Evolutionary conservation across 1,284 basidiomycete genomes (phyloP).

Genomic region (Ceratobasidium theobromae): DNA sequence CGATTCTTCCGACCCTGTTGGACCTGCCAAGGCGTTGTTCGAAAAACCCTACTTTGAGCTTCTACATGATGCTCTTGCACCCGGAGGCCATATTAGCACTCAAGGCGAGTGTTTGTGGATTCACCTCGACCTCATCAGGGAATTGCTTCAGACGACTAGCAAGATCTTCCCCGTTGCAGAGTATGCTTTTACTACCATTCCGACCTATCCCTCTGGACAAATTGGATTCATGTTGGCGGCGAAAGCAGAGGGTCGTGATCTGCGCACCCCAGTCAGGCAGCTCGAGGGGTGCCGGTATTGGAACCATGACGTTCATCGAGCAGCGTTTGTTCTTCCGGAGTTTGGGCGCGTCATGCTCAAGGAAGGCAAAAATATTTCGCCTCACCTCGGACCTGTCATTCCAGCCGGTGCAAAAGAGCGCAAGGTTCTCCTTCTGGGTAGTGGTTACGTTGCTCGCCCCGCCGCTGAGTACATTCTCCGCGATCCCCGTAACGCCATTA

Average conservation of each 20-base stretch:
- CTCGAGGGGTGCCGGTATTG: slow-evolving; percentile 83
- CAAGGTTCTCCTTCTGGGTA: slow-evolving; percentile 90
- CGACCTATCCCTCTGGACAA: slow-evolving; percentile 96
- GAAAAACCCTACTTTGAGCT: slow-evolving; percentile 97
- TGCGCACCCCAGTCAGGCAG: slow-evolving; percentile 69
- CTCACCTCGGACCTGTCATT: slow-evolving; percentile 62
- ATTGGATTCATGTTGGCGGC: slow-evolving; percentile 95
- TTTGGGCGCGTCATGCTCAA: slow-evolving; percentile 79
- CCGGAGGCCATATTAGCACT: slow-evolving; percentile 92
- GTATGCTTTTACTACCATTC: slow-evolving; percentile 96
- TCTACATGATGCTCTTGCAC: slow-evolving; percentile 84
- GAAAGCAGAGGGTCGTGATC: slow-evolving; percentile 69
- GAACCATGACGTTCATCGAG: slow-evolving; percentile 77
- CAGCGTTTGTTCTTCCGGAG: slow-evolving; percentile 89
- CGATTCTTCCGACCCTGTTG: slow-evolving; percentile 98
- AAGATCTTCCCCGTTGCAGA: slow-evolving; percentile 82
- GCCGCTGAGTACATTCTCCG: slow-evolving; percentile 92
- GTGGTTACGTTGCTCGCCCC: slow-evolving; percentile 92
- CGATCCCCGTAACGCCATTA: slow-evolving; percentile 80
- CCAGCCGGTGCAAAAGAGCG: slow-evolving; percentile 49
- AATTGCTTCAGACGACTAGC: slow-evolving; percentile 73
- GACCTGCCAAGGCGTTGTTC: slow-evolving; percentile 93
- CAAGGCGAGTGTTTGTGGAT: slow-evolving; percentile 98
- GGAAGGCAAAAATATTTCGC: slow-evolving; percentile 68
- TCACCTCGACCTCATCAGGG: slow-evolving; percentile 85